These are phyloP conservation scores for Elsinoe perseae DNA, from an alignment of 2,329 filamentous ascomycete genomes.

Conservation along the genomic window DNA sequence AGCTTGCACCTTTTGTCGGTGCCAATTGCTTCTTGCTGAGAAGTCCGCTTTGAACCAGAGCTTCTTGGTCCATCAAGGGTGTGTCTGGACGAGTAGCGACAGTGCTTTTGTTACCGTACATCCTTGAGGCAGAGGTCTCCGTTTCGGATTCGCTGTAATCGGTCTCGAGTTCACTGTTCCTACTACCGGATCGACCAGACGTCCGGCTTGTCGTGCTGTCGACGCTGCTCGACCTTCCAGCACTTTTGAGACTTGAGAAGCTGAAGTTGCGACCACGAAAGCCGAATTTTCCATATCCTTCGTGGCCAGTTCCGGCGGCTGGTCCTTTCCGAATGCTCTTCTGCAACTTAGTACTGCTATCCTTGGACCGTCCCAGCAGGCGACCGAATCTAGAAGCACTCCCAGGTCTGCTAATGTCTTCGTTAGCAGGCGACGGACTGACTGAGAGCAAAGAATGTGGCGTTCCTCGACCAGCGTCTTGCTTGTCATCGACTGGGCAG, in stretches of 20 bases:
- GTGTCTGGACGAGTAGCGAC: background rate
- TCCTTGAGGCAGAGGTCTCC: background rate
- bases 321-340: slow-evolving; percentile 64
- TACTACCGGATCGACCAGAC: background rate
- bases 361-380: background rate
- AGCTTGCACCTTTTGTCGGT: background rate
- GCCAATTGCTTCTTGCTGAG: background rate
- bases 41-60: slow-evolving; percentile 21
- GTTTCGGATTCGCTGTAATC: slow-evolving; percentile 4
- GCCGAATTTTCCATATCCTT: slow-evolving; percentile 67
- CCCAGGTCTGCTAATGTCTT: slow-evolving; percentile 8
- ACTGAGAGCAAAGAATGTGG: background rate
- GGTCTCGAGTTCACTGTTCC: background rate
- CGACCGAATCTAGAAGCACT: slow-evolving; percentile 12
- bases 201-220: slow-evolving; percentile 32
- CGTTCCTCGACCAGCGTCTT: background rate
- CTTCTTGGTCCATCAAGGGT: slow-evolving; percentile 26
- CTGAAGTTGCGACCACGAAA: slow-evolving; percentile 58
- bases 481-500: background rate
- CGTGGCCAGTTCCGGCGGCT: slow-evolving; percentile 85
- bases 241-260: slow-evolving; percentile 43
- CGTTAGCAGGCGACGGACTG: background rate
- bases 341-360: slow-evolving; percentile 46
- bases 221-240: slow-evolving; percentile 40
- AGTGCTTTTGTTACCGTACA: background rate